phyloP scores from a whole-genome alignment of 1,284 basidiomycete species.

The Tilletia horrida region DNA sequence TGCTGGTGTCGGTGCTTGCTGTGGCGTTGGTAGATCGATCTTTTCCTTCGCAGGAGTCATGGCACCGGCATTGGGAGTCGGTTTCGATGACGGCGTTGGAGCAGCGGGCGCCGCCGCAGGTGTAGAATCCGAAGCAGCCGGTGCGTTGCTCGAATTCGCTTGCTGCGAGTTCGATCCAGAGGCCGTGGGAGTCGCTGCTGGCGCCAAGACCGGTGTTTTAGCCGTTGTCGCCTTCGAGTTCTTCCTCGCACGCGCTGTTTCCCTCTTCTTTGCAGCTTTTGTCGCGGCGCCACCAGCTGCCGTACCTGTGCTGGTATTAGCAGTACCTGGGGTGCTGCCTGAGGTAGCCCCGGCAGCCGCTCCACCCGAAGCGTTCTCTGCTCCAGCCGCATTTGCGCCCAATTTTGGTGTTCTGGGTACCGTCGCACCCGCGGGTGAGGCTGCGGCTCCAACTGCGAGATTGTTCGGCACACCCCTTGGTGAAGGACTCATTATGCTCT shows the following conservation, averaged over 20 bases:
- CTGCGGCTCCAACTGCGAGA: neutral
- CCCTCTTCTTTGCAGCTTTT: conserved; percentile 9
- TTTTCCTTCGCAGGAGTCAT: conserved; percentile 3
- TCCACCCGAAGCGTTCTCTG: neutral
- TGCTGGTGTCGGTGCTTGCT: neutral
- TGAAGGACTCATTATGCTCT: conserved; percentile 5
- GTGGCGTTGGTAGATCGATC: conserved; percentile 5
- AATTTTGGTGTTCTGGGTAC: conserved; percentile 12
- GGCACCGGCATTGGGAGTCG: neutral
- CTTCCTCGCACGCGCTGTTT: conserved; percentile 12
- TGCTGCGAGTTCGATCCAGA: neutral
- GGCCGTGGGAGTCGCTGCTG: neutral
- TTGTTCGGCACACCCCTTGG: conserved; percentile 2
- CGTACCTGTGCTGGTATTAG: neutral
- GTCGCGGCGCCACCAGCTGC: neutral
- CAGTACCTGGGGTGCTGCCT: neutral
- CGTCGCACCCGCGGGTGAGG: neutral
- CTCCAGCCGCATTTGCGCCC: neutral
- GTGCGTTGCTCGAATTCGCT: neutral
- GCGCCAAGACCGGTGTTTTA: conserved; percentile 13
- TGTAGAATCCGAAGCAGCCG: neutral
- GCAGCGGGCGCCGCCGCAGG: neutral
- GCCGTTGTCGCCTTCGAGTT: conserved; percentile 15
- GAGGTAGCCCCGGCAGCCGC: neutral
- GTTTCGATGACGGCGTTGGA: conserved; percentile 10